Evolutionary conservation across 257 asterid genomes (phyloP).

Genomic region (Nicotiana attenuata): DNA sequence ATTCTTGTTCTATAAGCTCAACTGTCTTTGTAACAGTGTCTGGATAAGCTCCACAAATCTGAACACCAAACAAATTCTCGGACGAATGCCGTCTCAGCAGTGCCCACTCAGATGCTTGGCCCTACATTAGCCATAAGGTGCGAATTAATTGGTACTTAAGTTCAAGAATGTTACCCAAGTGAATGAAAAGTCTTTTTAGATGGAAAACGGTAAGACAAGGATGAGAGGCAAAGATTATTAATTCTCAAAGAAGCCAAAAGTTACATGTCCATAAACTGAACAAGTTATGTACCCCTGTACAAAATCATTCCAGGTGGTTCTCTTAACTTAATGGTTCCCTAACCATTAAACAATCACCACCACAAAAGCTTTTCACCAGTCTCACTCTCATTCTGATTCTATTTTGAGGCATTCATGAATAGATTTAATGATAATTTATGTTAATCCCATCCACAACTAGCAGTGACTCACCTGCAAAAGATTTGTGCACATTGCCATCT

Average conservation of each 20-base stretch:
- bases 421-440: neutral
- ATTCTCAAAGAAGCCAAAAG: neutral
- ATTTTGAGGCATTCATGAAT: neutral
- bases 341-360: neutral
- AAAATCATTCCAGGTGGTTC: neutral
- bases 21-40: slow-evolving; percentile 89
- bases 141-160: neutral
- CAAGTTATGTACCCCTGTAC: neutral
- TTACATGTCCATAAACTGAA: neutral
- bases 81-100: slow-evolving; percentile 92
- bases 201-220: neutral
- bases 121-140: slow-evolving; percentile 39
- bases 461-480: slow-evolving; percentile 68
- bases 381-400: neutral
- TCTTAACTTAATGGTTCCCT: neutral
- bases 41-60: slow-evolving; percentile 93
- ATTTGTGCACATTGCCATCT: slow-evolving; percentile 99
- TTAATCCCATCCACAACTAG: neutral
- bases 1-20: slow-evolving; percentile 86
- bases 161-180: neutral
- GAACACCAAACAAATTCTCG: slow-evolving; percentile 90
- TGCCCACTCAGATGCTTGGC: slow-evolving; percentile 99
- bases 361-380: neutral
- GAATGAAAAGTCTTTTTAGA: neutral
- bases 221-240: neutral